Evolutionary conservation across 2,329 filamentous ascomycete species (phyloP).

Genomic region (Colletotrichum sp.): DNA sequence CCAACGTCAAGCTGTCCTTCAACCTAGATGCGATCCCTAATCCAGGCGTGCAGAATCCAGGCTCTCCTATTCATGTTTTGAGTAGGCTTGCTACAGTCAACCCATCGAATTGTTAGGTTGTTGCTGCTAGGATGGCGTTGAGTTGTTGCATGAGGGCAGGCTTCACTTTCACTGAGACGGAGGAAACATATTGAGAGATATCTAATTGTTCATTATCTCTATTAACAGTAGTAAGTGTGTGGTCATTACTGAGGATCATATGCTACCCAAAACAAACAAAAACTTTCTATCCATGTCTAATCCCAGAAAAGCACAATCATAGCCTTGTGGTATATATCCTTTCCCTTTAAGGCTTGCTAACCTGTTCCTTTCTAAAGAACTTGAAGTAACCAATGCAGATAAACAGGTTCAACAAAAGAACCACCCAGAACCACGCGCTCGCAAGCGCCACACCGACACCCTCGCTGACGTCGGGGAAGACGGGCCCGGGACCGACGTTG

Average conservation of each 20-base stretch:
- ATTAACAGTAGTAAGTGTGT: conserved; percentile 10
- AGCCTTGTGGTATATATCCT: background rate
- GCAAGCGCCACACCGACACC: conserved; percentile 48
- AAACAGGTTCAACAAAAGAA: conserved; percentile 59
- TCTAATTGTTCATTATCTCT: conserved; percentile 15
- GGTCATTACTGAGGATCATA: conserved; percentile 19
- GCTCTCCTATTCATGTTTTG: background rate
- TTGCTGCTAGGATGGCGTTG: background rate
- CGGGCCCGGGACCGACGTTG: conserved; percentile 62
- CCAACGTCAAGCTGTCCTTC: background rate
- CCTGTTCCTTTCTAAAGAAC: conserved; percentile 64
- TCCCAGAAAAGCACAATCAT: background rate
- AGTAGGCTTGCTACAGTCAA: background rate
- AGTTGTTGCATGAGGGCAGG: background rate
- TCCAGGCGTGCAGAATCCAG: background rate
- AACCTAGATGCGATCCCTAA: background rate
- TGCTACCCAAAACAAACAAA: conserved; percentile 2
- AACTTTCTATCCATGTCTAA: conserved; percentile 1
- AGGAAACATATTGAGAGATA: background rate
- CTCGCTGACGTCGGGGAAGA: conserved; percentile 66
- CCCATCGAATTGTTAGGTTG: background rate
- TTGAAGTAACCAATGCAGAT: conserved; percentile 63
- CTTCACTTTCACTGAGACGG: background rate
- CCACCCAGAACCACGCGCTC: conserved; percentile 66
- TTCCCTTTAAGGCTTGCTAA: conserved; percentile 52